phyloP scores from a whole-genome alignment of 2,329 filamentous ascomycete genomes.

The Didymella glomerata region DNA sequence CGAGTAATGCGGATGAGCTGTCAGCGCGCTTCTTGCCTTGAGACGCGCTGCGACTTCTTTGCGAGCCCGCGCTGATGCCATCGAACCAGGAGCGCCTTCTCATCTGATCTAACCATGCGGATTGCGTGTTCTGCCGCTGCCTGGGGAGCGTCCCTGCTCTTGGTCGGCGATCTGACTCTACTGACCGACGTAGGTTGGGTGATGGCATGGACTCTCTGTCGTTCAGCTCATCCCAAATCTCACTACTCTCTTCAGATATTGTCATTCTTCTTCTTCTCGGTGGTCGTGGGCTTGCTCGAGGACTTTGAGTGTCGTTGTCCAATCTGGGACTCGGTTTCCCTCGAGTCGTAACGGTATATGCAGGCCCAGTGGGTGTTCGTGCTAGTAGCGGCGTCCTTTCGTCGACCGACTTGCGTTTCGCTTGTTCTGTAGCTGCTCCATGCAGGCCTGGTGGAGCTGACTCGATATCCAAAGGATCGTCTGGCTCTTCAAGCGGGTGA shows the following conservation, averaged over 20 bases:
- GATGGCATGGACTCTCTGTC: slow-evolving; percentile 59
- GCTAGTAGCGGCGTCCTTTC: slow-evolving; percentile 50
- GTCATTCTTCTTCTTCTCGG: slow-evolving; percentile 52
- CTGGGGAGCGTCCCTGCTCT: slow-evolving; percentile 46
- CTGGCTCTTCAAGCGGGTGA: slow-evolving; percentile 63
- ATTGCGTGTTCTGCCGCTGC: slow-evolving; percentile 41
- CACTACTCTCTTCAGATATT: slow-evolving; percentile 72
- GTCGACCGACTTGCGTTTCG: slow-evolving; percentile 37
- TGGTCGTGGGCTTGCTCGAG: slow-evolving; percentile 36
- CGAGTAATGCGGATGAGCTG: slow-evolving; percentile 34
- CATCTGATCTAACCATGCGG: slow-evolving; percentile 47
- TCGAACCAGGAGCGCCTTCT: slow-evolving; percentile 51
- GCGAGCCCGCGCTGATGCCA: slow-evolving; percentile 31
- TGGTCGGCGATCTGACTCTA: slow-evolving; percentile 43
- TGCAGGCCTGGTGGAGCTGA: slow-evolving; percentile 41
- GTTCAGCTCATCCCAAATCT: slow-evolving; percentile 89
- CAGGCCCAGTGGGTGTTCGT: slow-evolving; percentile 46
- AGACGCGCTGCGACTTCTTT: slow-evolving; percentile 36
- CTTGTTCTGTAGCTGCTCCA: slow-evolving; percentile 37
- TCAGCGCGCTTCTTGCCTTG: slow-evolving; percentile 41
- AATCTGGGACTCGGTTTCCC: slow-evolving; percentile 39
- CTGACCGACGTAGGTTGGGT: slow-evolving; percentile 38
- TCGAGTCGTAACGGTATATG: slow-evolving; percentile 29
- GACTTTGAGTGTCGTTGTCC: slow-evolving; percentile 31
- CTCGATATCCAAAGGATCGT: slow-evolving; percentile 41